Percentiles rank a stretch among this genome's conserved stretches.
Conservation (phyloP, 2,329 filamentous ascomycete genomes). For the Microcyclosporella mali region DNA sequence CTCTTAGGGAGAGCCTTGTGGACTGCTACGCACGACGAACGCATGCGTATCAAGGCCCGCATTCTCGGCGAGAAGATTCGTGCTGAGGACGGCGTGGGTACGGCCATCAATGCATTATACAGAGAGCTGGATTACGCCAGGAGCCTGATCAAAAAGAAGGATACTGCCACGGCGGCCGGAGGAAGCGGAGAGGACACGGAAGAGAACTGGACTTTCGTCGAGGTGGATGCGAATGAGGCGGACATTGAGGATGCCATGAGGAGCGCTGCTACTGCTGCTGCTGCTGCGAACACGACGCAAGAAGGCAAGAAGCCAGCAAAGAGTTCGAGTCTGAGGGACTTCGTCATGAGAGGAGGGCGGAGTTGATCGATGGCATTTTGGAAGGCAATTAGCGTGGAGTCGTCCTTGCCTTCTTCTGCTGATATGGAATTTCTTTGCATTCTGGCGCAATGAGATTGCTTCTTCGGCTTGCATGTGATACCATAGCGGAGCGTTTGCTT, state of each 20-base stretch:
- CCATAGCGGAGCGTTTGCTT: too few relatives aligned
- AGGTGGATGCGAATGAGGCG: slow-evolving; percentile 48
- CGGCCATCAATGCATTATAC: slow-evolving; percentile 86
- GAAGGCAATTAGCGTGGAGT: slow-evolving; percentile 1
- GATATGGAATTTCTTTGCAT: too few relatives aligned
- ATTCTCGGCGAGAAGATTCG: slow-evolving; percentile 81
- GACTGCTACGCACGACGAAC: slow-evolving; percentile 82
- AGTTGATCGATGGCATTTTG: neutral
- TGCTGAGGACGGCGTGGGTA: slow-evolving; percentile 83
- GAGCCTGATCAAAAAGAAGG: slow-evolving; percentile 60
- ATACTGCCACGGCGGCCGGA: neutral
- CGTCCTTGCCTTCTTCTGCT: too few relatives aligned
- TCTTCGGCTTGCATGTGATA: too few relatives aligned
- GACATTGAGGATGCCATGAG: slow-evolving; percentile 10
- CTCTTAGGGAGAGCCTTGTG: slow-evolving; percentile 80
- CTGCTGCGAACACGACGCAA: neutral
- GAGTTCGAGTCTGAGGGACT: neutral
- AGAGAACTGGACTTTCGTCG: slow-evolving; percentile 75
- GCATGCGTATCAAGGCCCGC: slow-evolving; percentile 83
- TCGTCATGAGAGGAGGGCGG: neutral
- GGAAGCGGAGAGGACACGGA: slow-evolving; percentile 18
- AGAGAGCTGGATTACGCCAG: slow-evolving; percentile 90
- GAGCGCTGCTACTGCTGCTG: slow-evolving; percentile 1
- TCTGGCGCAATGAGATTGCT: too few relatives aligned
- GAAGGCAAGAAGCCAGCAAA: neutral